Percentiles rank a stretch among this genome's conserved stretches.
Conservation (phyloP, 2,329 filamentous ascomycete genomes). For the Chaetomiaceae sp. region DNA sequence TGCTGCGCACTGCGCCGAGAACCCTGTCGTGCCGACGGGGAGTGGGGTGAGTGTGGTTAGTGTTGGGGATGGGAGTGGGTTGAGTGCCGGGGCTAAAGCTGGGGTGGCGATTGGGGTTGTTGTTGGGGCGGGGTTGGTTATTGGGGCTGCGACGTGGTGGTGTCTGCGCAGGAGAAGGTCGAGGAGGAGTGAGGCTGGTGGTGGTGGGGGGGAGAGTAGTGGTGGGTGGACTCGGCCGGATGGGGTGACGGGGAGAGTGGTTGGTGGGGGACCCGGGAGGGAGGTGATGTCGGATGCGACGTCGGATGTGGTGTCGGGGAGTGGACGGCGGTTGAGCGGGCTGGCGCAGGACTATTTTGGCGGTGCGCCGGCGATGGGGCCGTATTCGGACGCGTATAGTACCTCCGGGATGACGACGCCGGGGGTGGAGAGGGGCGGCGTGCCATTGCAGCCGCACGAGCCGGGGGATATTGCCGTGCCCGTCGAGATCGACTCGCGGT, state of each 20-base stretch:
- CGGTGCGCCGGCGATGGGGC: conserved; percentile 40
- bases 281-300: conserved; percentile 26
- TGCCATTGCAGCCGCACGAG: conserved; percentile 41
- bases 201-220: not conserved
- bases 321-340: conserved; percentile 29
- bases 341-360: conserved; percentile 41
- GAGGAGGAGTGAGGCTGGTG: conserved; percentile 19
- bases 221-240: conserved; percentile 25
- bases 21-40: conserved; percentile 19
- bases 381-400: conserved; percentile 38
- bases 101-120: conserved; percentile 53
- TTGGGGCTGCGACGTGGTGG: conserved; percentile 44
- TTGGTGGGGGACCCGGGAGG: conserved; percentile 11
- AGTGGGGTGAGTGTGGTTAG: conserved; percentile 21
- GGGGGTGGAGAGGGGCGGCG: conserved; percentile 30
- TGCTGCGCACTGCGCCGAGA: conserved; percentile 37
- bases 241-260: conserved; percentile 18
- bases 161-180: conserved; percentile 39
- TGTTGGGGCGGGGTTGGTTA: conserved; percentile 38
- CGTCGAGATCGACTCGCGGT: conserved; percentile 48
- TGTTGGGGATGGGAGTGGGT: conserved; percentile 18
- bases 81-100: conserved; percentile 49
- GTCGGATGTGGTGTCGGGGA: conserved; percentile 31
- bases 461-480: conserved; percentile 47
- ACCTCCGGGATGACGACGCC: conserved; percentile 27